Conservation (phyloP, 805 yeast species). For the Candida rishiriensis region DNA sequence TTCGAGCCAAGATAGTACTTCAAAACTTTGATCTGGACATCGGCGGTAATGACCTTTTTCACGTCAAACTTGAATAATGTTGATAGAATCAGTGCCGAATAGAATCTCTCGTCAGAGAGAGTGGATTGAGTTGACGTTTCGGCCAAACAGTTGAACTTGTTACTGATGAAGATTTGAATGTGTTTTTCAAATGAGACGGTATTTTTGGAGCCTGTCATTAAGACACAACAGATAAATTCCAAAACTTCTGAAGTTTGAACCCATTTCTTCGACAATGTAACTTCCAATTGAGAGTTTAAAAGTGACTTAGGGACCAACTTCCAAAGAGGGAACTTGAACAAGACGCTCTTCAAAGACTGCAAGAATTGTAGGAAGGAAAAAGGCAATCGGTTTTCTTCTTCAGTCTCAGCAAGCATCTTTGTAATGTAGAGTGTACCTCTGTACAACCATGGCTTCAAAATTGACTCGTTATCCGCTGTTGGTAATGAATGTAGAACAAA, state of each 20-base stretch:
- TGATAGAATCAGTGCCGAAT: slow-evolving; percentile 43
- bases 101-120: slow-evolving; percentile 28
- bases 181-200: slow-evolving; percentile 44
- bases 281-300: slow-evolving; percentile 64
- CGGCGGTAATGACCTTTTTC: slow-evolving; percentile 39
- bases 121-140: slow-evolving; percentile 22
- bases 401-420: slow-evolving; percentile 54
- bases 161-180: slow-evolving; percentile 61
- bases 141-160: slow-evolving; percentile 36
- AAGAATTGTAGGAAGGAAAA: slow-evolving; percentile 30
- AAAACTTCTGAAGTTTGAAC: slow-evolving; percentile 36
- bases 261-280: slow-evolving; percentile 48
- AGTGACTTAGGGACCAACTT: slow-evolving; percentile 39
- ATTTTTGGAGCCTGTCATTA: slow-evolving; percentile 34
- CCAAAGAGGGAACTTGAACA: slow-evolving; percentile 32
- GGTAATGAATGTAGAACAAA: slow-evolving; percentile 3
- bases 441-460: slow-evolving; percentile 48
- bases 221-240: slow-evolving; percentile 38
- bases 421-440: slow-evolving; percentile 59
- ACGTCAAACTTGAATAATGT: slow-evolving; percentile 46
- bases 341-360: slow-evolving; percentile 30
- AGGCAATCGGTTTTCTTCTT: slow-evolving; percentile 15
- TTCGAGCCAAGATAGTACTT: slow-evolving; percentile 60
- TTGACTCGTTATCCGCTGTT: slow-evolving; percentile 19
- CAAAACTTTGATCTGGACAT: slow-evolving; percentile 47